Percentiles rank a stretch among this genome's conserved stretches.
phyloP scores from a whole-genome alignment of 345 rosid species.

The Sonneratia alba region DNA sequence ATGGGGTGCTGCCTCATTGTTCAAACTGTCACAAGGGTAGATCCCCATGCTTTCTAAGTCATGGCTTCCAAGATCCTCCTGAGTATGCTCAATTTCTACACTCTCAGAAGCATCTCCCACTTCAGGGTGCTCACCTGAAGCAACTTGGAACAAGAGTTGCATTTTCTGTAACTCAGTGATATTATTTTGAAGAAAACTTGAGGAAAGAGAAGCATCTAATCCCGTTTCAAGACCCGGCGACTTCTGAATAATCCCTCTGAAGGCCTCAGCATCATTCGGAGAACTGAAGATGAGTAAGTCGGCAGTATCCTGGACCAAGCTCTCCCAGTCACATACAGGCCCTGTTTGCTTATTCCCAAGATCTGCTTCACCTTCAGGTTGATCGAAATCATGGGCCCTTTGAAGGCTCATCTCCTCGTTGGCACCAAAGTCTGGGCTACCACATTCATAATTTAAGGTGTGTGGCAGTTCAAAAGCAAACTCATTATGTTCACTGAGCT shows the following conservation, averaged over 20 bases:
- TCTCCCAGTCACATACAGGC: slow-evolving; percentile 37
- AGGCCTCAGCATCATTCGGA: slow-evolving; percentile 56
- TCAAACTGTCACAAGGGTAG: slow-evolving; percentile 19
- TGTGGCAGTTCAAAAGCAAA: slow-evolving; percentile 39
- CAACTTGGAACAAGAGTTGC: slow-evolving; percentile 18
- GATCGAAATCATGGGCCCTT: slow-evolving; percentile 16
- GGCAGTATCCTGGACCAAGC: slow-evolving; percentile 38
- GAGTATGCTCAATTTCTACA: slow-evolving; percentile 15
- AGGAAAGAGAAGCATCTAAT: slow-evolving; percentile 29
- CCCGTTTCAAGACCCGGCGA: slow-evolving; percentile 34
- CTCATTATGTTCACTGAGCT: slow-evolving; percentile 26
- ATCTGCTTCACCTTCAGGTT: slow-evolving; percentile 12
- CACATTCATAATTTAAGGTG: slow-evolving; percentile 42
- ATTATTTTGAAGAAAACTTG: slow-evolving; percentile 19
- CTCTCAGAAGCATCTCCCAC: slow-evolving; percentile 22
- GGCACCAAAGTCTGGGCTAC: slow-evolving; percentile 39
- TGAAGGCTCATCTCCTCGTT: slow-evolving; percentile 20
- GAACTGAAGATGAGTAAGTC: slow-evolving; percentile 66
- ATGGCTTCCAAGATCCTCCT: not conserved
- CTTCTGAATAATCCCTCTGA: slow-evolving; percentile 50
- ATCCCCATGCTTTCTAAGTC: slow-evolving; percentile 7
- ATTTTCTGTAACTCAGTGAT: slow-evolving; percentile 12
- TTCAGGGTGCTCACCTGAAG: slow-evolving; percentile 22
- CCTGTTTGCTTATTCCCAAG: slow-evolving; percentile 24
- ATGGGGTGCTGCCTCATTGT: slow-evolving; percentile 14